Evolutionary conservation across 169 alveolate genomes (phyloP).

Genomic region (Babesia ovata): DNA sequence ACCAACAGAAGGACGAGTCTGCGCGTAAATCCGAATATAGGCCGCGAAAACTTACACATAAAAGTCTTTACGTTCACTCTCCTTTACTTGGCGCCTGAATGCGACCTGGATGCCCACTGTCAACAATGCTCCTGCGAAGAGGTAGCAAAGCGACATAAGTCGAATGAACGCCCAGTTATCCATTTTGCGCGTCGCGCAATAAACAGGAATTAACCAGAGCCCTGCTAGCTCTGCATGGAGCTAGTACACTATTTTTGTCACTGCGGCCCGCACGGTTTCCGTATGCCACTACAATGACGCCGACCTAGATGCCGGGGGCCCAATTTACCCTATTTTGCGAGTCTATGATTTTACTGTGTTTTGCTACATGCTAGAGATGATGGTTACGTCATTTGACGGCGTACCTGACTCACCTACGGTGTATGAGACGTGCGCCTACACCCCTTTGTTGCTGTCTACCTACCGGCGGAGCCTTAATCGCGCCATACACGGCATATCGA

Average conservation of each 20-base stretch:
- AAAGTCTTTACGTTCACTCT: conserved; percentile 20
- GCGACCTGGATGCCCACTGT: conserved; percentile 1
- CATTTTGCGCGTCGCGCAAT: background rate
- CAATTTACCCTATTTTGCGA: too few relatives aligned
- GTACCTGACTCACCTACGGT: too few relatives aligned
- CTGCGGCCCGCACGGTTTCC: background rate
- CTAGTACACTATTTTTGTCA: background rate
- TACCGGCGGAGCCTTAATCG: conserved; percentile 43
- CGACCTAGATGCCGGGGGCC: too few relatives aligned
- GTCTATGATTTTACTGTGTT: too few relatives aligned
- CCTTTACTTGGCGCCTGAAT: conserved; percentile 11
- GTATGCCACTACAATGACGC: background rate
- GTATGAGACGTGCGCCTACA: too few relatives aligned
- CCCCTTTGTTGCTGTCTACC: background rate
- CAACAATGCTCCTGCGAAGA: conserved; percentile 12
- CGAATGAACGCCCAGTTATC: conserved; percentile 36
- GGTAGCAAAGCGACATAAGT: conserved; percentile 16
- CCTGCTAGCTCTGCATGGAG: background rate
- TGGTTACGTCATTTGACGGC: too few relatives aligned
- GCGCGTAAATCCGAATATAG: background rate
- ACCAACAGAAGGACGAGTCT: conserved; percentile 50
- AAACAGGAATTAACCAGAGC: background rate
- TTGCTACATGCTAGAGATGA: too few relatives aligned
- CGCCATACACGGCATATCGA: conserved; percentile 51
- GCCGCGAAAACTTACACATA: background rate